Evolutionary conservation across 768 basidiomycete species (phyloP).

Genomic region (Tulasnella sp.): DNA sequence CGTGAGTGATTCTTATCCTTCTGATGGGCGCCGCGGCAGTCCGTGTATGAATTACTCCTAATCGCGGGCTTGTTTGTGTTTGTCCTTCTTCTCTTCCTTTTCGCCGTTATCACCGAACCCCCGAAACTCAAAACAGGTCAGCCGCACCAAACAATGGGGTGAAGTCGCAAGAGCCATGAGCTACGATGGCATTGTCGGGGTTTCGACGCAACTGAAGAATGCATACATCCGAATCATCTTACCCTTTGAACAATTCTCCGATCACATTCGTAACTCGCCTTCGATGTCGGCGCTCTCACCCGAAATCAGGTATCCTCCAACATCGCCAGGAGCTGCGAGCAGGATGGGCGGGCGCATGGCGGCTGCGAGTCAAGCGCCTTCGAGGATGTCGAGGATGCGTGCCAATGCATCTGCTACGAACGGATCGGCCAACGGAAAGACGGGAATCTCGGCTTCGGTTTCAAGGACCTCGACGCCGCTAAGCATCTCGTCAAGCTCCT

Average conservation of each 20-base stretch:
- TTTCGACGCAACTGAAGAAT: slow-evolving; percentile 83
- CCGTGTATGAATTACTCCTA: slow-evolving; percentile 15
- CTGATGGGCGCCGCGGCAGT: background rate
- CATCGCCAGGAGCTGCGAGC: background rate
- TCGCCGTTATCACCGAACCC: slow-evolving; percentile 13
- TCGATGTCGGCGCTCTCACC: slow-evolving; percentile 24
- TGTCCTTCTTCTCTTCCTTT: slow-evolving; percentile 12
- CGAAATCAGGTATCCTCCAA: background rate
- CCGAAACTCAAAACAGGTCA: slow-evolving; percentile 55
- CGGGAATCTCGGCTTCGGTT: background rate
- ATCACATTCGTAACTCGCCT: slow-evolving; percentile 51
- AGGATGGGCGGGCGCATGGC: slow-evolving; percentile 5
- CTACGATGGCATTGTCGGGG: slow-evolving; percentile 74
- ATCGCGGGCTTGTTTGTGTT: slow-evolving; percentile 11
- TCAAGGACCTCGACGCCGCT: slow-evolving; percentile 55
- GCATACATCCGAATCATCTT: slow-evolving; percentile 88
- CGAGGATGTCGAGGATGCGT: slow-evolving; percentile 17
- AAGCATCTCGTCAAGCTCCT: slow-evolving; percentile 69
- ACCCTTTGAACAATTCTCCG: slow-evolving; percentile 91
- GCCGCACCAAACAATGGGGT: slow-evolving; percentile 79
- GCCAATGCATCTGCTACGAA: background rate
- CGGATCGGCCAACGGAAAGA: background rate
- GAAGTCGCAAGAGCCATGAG: slow-evolving; percentile 79
- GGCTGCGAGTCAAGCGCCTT: background rate
- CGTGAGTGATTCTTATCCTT: slow-evolving; percentile 46